phyloP scores from a whole-genome alignment of 2,329 filamentous ascomycete genomes.

The Paraphoma sp. region DNA sequence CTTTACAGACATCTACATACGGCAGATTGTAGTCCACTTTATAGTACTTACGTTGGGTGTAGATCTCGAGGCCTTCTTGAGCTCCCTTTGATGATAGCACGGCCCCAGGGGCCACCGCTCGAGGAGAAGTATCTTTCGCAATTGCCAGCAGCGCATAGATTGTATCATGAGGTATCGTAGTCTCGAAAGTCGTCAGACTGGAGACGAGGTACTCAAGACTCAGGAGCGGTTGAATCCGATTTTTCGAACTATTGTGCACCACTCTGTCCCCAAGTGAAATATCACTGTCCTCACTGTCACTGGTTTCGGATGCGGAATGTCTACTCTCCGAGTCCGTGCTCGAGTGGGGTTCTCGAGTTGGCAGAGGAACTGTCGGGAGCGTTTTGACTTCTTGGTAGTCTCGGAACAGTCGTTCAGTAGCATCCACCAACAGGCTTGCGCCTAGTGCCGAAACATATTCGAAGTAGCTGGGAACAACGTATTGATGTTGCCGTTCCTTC shows the following conservation, averaged over 20 bases:
- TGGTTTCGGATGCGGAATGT: not conserved
- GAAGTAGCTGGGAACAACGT: slow-evolving; percentile 39
- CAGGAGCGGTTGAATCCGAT: slow-evolving; percentile 16
- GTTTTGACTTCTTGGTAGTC: slow-evolving; percentile 12
- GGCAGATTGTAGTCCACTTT: slow-evolving; percentile 41
- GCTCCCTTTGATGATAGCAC: not conserved
- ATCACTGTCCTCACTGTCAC: slow-evolving; percentile 2
- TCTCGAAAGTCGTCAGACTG: slow-evolving; percentile 40
- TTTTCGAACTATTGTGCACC: not conserved
- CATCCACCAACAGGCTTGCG: slow-evolving; percentile 46
- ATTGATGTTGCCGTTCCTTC: slow-evolving; percentile 25
- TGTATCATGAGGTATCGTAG: slow-evolving; percentile 36
- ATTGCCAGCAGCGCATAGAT: slow-evolving; percentile 47
- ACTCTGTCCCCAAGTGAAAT: too few species aligned
- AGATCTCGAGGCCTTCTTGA: slow-evolving; percentile 12
- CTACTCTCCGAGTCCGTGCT: not conserved
- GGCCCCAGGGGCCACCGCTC: slow-evolving; percentile 1
- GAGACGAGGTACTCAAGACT: slow-evolving; percentile 48
- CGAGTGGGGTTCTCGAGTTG: not conserved
- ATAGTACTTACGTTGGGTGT: slow-evolving; percentile 30
- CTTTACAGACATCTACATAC: slow-evolving; percentile 40
- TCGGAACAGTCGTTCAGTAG: slow-evolving; percentile 42
- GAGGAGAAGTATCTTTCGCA: slow-evolving; percentile 39
- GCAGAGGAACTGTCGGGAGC: not conserved
- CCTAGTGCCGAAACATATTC: slow-evolving; percentile 46